Evolutionary conservation across 1,284 basidiomycete species (phyloP).

Genomic region (Anthracocystis walkeri): DNA sequence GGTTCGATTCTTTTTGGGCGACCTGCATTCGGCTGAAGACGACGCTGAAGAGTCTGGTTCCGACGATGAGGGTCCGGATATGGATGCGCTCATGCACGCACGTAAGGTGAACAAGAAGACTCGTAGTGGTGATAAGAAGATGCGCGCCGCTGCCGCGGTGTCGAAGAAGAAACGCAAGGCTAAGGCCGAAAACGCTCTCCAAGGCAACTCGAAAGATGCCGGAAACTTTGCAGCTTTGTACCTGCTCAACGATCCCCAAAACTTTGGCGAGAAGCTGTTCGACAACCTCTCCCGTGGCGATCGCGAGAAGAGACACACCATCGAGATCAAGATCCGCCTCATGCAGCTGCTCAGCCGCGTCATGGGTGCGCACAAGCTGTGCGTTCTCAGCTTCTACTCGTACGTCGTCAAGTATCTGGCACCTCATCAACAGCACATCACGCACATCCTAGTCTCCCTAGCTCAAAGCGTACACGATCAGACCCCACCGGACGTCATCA

Average conservation of each 20-base stretch:
- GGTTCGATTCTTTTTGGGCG: constrained; percentile 95
- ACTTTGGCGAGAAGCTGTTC: constrained; percentile 94
- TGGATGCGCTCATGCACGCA: constrained; percentile 62
- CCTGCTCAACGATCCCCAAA: constrained; percentile 93
- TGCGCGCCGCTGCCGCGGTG: constrained; percentile 61
- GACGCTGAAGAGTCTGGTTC: constrained; percentile 54
- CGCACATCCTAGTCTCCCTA: constrained; percentile 91
- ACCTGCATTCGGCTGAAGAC: constrained; percentile 66
- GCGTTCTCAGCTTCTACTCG: constrained; percentile 94
- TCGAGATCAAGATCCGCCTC: constrained; percentile 96
- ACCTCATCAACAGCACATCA: constrained; percentile 92
- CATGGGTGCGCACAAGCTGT: constrained; percentile 92
- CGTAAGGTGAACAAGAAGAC: constrained; percentile 68
- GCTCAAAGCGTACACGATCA: constrained; percentile 96
- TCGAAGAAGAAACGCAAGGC: constrained; percentile 57
- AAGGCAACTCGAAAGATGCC: constrained; percentile 42
- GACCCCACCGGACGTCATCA: constrained; percentile 91
- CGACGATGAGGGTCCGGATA: constrained; percentile 52
- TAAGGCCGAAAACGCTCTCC: constrained; percentile 50
- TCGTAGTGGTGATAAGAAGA: constrained; percentile 60
- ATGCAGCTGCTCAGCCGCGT: constrained; percentile 98
- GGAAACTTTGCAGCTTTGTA: constrained; percentile 92
- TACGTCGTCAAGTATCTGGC: constrained; percentile 93
- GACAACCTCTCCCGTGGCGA: constrained; percentile 82
- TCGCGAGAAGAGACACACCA: constrained; percentile 81